Evolutionary conservation across 345 rosid species (phyloP), one percentile per base, ranked within the genome.

Genomic region (Psidium guajava): DNA sequence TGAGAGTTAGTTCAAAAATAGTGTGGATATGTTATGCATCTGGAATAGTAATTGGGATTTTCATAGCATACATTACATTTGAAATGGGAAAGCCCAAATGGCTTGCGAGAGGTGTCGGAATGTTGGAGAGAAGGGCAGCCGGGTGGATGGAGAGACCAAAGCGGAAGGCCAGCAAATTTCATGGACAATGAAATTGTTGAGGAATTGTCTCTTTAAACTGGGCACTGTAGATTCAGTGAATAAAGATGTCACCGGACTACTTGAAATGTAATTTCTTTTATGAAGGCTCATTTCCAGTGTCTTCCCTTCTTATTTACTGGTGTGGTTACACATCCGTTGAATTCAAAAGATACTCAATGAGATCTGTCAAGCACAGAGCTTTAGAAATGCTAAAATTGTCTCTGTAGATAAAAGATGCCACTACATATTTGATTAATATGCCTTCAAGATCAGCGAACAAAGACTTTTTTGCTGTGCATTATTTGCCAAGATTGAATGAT

Each of bases 201-300:
- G 36, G 32, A n/a, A 28, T n/a, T 12, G 69, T 27, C 8, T 58
- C 18, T 58, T n/a, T 58, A n/a, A 27, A 11, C 15, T n/a, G 18
- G 5, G 20, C 36, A 12, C 27, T 5, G 69, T n/a, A n/a, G 1
- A n/a, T 59, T n/a, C 32, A 59, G 2, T n/a, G 8, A 13, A 57
- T 27, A 59, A n/a, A n/a, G 32, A 59, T 13, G 16, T n/a, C 3
- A n/a, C 18, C 2, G 0, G 4, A n/a, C 36, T 3, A 59, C 1
- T 59, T 27, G 36, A 27, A n/a, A 59, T 59, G 32, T 59, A 8
- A 59, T 59, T 59, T 59, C 1, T 1, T 7, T n/a, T 27, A 59
- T 2, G 36, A 13, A 59, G 69, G 3, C 73, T 27, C 15, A 16
- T 27, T 59, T 13, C 18, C 15, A 59, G 13, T n/a, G 32, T 6